Evolutionary conservation across 1,284 basidiomycete species (phyloP).

Genomic region (Mrakiaceae sp.): DNA sequence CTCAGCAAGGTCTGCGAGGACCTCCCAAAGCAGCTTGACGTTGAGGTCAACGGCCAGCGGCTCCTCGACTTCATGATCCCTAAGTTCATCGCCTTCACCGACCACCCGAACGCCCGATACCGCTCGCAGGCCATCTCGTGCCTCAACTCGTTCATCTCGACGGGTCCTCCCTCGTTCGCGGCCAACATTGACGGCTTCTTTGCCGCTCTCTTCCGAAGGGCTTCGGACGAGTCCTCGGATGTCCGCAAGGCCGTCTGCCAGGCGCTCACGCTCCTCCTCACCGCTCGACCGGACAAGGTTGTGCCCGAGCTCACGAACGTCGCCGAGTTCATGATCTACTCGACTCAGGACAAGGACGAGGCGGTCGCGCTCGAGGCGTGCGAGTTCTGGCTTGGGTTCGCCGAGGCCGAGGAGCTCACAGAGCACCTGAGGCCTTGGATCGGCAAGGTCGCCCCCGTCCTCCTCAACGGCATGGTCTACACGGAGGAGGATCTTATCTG

Average conservation of each 20-base stretch:
- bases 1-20: slow-evolving; percentile 95
- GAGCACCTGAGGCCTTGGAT: slow-evolving; percentile 77
- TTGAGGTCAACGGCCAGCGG: slow-evolving; percentile 74
- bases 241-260: slow-evolving; percentile 94
- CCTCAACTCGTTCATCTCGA: slow-evolving; percentile 83
- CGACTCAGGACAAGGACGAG: slow-evolving; percentile 92
- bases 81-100: slow-evolving; percentile 77
- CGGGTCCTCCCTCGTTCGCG: slow-evolving; percentile 69
- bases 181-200: slow-evolving; percentile 89
- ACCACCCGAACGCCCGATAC: slow-evolving; percentile 75
- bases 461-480: slow-evolving; percentile 95
- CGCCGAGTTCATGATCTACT: slow-evolving; percentile 98
- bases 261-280: slow-evolving; percentile 83
- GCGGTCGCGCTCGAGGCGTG: slow-evolving; percentile 91
- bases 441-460: slow-evolving; percentile 76
- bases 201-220: slow-evolving; percentile 83
- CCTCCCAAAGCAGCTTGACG: slow-evolving; percentile 87
- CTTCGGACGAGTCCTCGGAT: slow-evolving; percentile 82
- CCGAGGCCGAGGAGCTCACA: slow-evolving; percentile 80
- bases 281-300: slow-evolving; percentile 86
- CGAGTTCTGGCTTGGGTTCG: slow-evolving; percentile 99
- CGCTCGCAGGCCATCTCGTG: slow-evolving; percentile 87
- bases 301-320: slow-evolving; percentile 92
- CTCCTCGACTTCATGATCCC: slow-evolving; percentile 91
- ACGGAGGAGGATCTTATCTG: slow-evolving; percentile 92